Evolutionary conservation across 495 filamentous ascomycete species (phyloP).

Genomic region (Hypomontagnella monticulosa): DNA sequence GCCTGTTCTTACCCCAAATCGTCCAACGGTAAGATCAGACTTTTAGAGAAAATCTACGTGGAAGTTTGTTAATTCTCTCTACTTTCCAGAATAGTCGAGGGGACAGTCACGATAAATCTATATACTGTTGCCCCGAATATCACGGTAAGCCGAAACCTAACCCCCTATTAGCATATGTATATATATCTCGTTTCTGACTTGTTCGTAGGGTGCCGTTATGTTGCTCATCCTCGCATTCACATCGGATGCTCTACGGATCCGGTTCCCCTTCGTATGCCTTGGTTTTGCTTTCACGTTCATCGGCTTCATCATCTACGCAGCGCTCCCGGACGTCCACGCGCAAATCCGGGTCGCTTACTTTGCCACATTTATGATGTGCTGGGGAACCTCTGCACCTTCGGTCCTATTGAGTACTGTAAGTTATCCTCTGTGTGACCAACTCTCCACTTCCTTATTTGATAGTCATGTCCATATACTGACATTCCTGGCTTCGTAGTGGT

Average conservation of each 20-base stretch:
- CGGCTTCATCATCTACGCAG: slow-evolving; percentile 79
- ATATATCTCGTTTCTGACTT: slow-evolving; percentile 40
- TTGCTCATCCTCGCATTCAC: slow-evolving; percentile 74
- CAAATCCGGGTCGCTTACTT: slow-evolving; percentile 76
- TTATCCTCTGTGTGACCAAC: slow-evolving; percentile 17
- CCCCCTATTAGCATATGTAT: not conserved
- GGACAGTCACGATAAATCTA: slow-evolving; percentile 75
- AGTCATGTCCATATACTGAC: slow-evolving; percentile 1
- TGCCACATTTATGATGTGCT: slow-evolving; percentile 84
- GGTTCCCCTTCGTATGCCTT: slow-evolving; percentile 77
- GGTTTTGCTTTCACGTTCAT: slow-evolving; percentile 78
- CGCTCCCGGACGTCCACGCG: slow-evolving; percentile 66
- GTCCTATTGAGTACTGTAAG: slow-evolving; percentile 61
- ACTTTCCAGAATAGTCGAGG: slow-evolving; percentile 68
- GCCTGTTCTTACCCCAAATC: slow-evolving; percentile 79
- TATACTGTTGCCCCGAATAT: slow-evolving; percentile 81
- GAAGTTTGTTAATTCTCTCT: too few species aligned
- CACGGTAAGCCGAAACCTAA: slow-evolving; percentile 41
- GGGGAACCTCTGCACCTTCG: slow-evolving; percentile 69
- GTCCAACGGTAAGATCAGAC: too few species aligned
- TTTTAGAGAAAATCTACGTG: too few species aligned
- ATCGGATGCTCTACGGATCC: slow-evolving; percentile 70
- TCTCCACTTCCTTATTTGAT: not conserved
- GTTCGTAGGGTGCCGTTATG: slow-evolving; percentile 68
- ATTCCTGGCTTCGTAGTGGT: slow-evolving; percentile 58